These are phyloP conservation scores for Volvariella surrecta DNA, from an alignment of 1,284 basidiomycete species.

Conservation along the genomic window DNA sequence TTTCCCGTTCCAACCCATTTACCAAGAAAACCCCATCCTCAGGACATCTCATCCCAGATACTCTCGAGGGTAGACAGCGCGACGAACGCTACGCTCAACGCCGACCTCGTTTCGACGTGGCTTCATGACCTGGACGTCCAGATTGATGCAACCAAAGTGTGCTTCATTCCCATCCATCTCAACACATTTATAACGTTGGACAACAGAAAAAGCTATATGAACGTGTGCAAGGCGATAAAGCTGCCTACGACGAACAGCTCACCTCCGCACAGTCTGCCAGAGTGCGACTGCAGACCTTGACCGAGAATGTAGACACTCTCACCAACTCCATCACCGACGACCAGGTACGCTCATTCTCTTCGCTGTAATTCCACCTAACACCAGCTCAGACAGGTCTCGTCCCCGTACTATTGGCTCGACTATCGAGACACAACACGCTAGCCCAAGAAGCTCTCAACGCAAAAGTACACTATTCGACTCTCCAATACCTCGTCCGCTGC, in stretches of 20 bases:
- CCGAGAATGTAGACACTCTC: slow-evolving; percentile 44
- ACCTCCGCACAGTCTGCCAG: slow-evolving; percentile 55
- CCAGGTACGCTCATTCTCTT: slow-evolving; percentile 32
- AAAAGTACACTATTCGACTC: slow-evolving; percentile 34
- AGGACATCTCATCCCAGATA: slow-evolving; percentile 61
- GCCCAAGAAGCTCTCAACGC: slow-evolving; percentile 53
- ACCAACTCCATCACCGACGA: slow-evolving; percentile 34
- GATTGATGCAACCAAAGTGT: slow-evolving; percentile 60
- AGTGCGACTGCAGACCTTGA: slow-evolving; percentile 44
- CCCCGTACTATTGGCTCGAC: slow-evolving; percentile 38
- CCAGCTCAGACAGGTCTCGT: slow-evolving; percentile 53
- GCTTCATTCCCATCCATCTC: slow-evolving; percentile 6
- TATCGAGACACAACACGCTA: slow-evolving; percentile 49
- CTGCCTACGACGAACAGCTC: slow-evolving; percentile 56
- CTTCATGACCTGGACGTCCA: slow-evolving; percentile 59
- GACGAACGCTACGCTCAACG: slow-evolving; percentile 44
- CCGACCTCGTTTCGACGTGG: slow-evolving; percentile 58
- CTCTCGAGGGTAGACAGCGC: slow-evolving; percentile 60
- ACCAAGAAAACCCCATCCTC: slow-evolving; percentile 41
- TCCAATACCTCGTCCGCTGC: slow-evolving; percentile 47
- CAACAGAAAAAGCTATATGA: slow-evolving; percentile 58
- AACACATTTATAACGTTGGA: slow-evolving; percentile 6
- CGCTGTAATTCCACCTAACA: neutral
- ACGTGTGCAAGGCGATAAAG: slow-evolving; percentile 54
- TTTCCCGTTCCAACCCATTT: slow-evolving; percentile 65